Evolutionary conservation across 345 rosid species (phyloP).

Genomic region (Geranium brycei): DNA sequence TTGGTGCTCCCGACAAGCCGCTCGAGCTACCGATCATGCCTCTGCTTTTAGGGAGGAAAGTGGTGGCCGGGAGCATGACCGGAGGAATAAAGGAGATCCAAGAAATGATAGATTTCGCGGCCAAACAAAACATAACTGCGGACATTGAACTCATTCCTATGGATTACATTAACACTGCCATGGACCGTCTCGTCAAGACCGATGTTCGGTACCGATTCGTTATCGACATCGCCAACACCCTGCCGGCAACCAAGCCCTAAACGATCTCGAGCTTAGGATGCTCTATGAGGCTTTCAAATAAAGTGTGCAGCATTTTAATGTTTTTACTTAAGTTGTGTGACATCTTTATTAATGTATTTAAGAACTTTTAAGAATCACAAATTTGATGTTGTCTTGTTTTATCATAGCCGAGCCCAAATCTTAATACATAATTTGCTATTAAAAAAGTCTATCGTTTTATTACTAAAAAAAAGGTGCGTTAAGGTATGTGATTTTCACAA

Average conservation of each 20-base stretch:
- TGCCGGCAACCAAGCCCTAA: neutral
- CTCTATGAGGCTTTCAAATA: no score
- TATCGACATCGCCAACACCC: slow-evolving; percentile 17
- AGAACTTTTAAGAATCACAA: no score
- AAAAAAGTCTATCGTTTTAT: no score
- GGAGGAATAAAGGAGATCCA: slow-evolving; percentile 29
- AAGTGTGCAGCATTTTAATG: no score
- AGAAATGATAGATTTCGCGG: slow-evolving; percentile 15
- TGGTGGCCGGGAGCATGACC: slow-evolving; percentile 6
- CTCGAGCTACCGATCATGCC: slow-evolving; percentile 28
- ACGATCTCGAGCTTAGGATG: no score
- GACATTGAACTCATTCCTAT: slow-evolving; percentile 16
- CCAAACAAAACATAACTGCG: slow-evolving; percentile 11
- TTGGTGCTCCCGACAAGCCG: slow-evolving; percentile 30
- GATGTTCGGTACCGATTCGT: slow-evolving; percentile 20
- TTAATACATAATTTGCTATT: no score
- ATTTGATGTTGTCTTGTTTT: no score
- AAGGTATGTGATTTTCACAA: no score
- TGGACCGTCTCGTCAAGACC: slow-evolving; percentile 10
- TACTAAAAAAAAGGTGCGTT: no score
- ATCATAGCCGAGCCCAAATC: no score
- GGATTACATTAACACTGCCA: slow-evolving; percentile 16
- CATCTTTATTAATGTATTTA: no score
- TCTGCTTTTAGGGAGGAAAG: slow-evolving; percentile 18
- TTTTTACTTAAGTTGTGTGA: no score